phyloP scores from a whole-genome alignment of 306 rosid species.

The Ormosia emarginata region DNA sequence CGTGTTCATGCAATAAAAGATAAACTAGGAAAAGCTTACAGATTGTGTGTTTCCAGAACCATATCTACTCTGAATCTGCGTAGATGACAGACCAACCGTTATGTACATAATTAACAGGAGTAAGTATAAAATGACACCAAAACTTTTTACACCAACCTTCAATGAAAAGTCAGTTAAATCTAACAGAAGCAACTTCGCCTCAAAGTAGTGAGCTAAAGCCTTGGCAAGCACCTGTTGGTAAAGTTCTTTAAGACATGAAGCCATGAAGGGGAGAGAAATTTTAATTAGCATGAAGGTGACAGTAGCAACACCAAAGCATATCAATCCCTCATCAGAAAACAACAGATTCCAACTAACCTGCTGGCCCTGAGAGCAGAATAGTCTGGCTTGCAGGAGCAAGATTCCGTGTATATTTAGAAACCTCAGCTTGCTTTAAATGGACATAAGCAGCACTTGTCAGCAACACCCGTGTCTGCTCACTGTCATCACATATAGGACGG shows the following conservation, averaged over 20 bases:
- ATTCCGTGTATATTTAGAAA: slow-evolving; percentile 69
- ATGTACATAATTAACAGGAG: background rate
- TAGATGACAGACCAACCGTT: slow-evolving; percentile 15
- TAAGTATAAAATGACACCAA: background rate
- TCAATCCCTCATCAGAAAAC: background rate
- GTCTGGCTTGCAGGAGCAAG: slow-evolving; percentile 96
- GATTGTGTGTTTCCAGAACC: slow-evolving; percentile 53
- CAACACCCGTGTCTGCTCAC: slow-evolving; percentile 82
- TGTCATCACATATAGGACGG: slow-evolving; percentile 22
- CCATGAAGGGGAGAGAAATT: background rate
- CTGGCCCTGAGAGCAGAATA: slow-evolving; percentile 87
- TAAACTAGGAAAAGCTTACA: slow-evolving; percentile 43
- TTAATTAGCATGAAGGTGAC: background rate
- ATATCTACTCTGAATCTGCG: slow-evolving; percentile 74
- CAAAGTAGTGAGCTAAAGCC: slow-evolving; percentile 91
- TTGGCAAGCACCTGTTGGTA: slow-evolving; percentile 93
- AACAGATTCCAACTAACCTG: slow-evolving; percentile 46
- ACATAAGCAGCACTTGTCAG: slow-evolving; percentile 92
- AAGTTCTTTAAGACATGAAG: slow-evolving; percentile 50
- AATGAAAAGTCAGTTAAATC: slow-evolving; percentile 78
- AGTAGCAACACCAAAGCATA: background rate
- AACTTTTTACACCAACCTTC: slow-evolving; percentile 42
- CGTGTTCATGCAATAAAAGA: background rate
- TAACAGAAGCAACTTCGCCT: slow-evolving; percentile 78
- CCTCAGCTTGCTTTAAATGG: slow-evolving; percentile 78